phyloP scores from a whole-genome alignment of 176 grass and related monocot genomes.

The Zea luxurians region DNA sequence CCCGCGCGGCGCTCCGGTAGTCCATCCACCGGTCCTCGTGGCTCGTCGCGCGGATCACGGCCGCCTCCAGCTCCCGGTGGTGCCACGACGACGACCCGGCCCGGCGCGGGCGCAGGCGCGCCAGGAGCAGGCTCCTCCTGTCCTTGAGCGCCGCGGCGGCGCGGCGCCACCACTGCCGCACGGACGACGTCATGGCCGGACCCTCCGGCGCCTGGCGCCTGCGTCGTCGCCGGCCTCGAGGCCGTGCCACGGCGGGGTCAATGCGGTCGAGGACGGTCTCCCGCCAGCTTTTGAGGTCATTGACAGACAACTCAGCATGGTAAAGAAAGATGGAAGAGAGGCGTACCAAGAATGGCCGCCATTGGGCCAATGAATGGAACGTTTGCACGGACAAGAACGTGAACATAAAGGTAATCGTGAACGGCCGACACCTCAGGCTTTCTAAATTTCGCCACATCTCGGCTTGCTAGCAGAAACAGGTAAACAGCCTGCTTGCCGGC shows the following conservation, averaged over 20 bases:
- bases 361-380: neutral
- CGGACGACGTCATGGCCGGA: slow-evolving; percentile 14
- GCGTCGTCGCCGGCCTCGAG: neutral
- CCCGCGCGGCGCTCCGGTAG: slow-evolving; percentile 44
- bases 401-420: neutral
- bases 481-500: neutral
- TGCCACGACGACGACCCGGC: neutral
- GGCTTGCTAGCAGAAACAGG: slow-evolving; percentile 6
- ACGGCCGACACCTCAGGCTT: slow-evolving; percentile 22
- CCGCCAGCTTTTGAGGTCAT: neutral
- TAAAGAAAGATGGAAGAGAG: neutral
- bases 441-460: slow-evolving; percentile 24
- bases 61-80: slow-evolving; percentile 41
- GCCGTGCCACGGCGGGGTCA: neutral
- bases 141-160: slow-evolving; percentile 48
- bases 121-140: slow-evolving; percentile 48
- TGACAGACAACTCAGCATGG: no score
- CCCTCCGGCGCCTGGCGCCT: neutral
- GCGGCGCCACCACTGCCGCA: slow-evolving; percentile 53
- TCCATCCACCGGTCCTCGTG: slow-evolving; percentile 55
- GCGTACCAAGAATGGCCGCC: neutral
- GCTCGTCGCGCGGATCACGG: slow-evolving; percentile 54
- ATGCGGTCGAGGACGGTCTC: neutral
- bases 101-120: slow-evolving; percentile 22
- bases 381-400: neutral